Base-by-base conservation (phyloP, 306 rosid species). In the Corylus heterophylla region DNA sequence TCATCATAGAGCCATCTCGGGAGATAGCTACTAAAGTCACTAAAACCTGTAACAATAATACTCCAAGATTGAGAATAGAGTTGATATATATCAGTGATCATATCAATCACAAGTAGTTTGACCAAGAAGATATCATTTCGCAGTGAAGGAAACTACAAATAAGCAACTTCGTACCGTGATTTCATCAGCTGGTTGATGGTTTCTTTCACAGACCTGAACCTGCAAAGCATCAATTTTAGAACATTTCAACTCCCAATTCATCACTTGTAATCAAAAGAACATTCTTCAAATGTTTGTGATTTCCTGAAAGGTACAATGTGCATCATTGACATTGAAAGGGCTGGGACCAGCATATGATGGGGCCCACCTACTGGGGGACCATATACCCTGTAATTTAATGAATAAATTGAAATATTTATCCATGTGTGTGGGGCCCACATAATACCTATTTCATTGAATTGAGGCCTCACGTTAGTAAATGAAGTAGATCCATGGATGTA, bases 161-260 rank as follows among this genome's bases (percentile, higher is more conserved):
- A 64, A 71, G 59, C 51, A 31, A 81, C 70, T 80, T 80, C 61
- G 59, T 93, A 96, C 99, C 79, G 89, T 90, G 85, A 96, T 75
- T 73, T 93, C 98, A 83, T 96, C 99, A 52, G 89, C 93, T 79
- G 99, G 96, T 83, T 96, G 98, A 84, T 96, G 93, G 67, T 90
- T 96, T 88, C 99, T 93, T 87, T 96, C 99, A 88, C 92, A 90
- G 66, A 93, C 92, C 90, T 91, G 99, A 85, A 93, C 90, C 99
- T 91, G 89, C 78, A 76, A 83, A 77, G 69, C 27, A 62, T 35
- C 16, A 83, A 61, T 76, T 76, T 25, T 35, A 64, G 69, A 76
- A 18, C 17, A 54, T 13, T 54, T 70, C 22, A 75, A 71, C 58
- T 76, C 31, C 76, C 64, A 56, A 14, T 7, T 42, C 16, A 67